A percentile compares a stretch with the other conserved stretches of the same genome.
These are phyloP conservation scores for Biancaea sappan DNA, from an alignment of 306 rosid species.

Conservation along the genomic window DNA sequence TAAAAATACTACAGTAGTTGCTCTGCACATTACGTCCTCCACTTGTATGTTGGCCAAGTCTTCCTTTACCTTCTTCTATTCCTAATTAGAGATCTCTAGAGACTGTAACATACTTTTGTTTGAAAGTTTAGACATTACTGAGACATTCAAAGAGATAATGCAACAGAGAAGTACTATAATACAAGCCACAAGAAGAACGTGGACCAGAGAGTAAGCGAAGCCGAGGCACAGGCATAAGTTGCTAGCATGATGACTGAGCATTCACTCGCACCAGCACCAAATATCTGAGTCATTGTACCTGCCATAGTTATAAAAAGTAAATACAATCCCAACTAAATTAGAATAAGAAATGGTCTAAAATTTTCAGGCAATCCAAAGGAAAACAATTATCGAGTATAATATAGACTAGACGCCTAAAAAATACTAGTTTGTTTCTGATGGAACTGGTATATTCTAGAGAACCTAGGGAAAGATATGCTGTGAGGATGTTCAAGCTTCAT, in stretches of 20 bases:
- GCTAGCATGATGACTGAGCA: conserved; percentile 46
- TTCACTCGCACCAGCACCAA: conserved; percentile 39
- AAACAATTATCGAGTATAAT: neutral
- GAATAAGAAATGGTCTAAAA: neutral
- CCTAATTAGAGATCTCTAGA: neutral
- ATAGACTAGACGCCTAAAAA: neutral
- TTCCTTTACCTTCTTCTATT: neutral
- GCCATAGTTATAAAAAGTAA: conserved; percentile 6
- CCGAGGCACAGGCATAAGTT: conserved; percentile 36
- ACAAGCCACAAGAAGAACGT: conserved; percentile 41
- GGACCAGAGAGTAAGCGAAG: conserved; percentile 41
- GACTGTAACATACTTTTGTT: neutral
- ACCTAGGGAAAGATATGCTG: too few relatives aligned
- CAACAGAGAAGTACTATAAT: neutral
- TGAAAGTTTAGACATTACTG: neutral
- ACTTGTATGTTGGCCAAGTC: neutral
- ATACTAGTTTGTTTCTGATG: neutral
- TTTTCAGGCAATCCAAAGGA: neutral
- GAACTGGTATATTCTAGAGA: too few relatives aligned
- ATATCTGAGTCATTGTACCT: conserved; percentile 44
- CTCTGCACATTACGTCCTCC: neutral
- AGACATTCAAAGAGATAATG: neutral
- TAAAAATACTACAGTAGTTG: neutral
- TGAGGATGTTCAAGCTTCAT: too few relatives aligned
- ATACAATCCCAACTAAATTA: neutral